Percentiles rank a stretch among this genome's conserved stretches.
Conservation (phyloP, 192 early-diverging fungal species). For the Podila minutissima region DNA sequence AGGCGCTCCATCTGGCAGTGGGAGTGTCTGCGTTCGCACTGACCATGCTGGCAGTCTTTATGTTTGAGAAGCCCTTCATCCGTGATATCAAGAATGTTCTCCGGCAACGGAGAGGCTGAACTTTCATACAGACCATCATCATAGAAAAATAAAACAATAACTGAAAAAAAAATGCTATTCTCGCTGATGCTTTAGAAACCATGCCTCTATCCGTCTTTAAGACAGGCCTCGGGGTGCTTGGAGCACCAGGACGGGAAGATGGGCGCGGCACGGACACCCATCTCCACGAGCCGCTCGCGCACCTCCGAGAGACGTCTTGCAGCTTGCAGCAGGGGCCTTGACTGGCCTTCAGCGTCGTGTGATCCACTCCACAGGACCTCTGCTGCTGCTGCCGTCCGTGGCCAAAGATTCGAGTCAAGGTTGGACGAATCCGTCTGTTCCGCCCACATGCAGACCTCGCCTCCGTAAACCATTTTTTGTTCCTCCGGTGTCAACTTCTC, state of each 20-base stretch:
- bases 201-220: slow-evolving; percentile 3
- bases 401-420: slow-evolving; percentile 77
- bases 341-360: slow-evolving; percentile 55
- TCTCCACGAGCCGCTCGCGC: slow-evolving; percentile 73
- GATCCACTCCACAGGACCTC: slow-evolving; percentile 76
- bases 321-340: slow-evolving; percentile 67
- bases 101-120: slow-evolving; percentile 11
- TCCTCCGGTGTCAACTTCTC: slow-evolving; percentile 21
- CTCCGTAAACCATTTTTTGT: slow-evolving; percentile 49
- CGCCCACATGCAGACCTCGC: slow-evolving; percentile 79
- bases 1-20: slow-evolving; percentile 62
- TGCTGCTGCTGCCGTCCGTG: slow-evolving; percentile 75
- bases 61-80: slow-evolving; percentile 32
- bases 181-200: no score
- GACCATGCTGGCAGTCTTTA: slow-evolving; percentile 3
- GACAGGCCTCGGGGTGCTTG: slow-evolving; percentile 34
- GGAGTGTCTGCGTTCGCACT: slow-evolving; percentile 49
- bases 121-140: not conserved
- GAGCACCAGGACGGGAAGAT: slow-evolving; percentile 79
- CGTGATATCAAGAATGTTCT: slow-evolving; percentile 27
- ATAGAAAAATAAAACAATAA: not conserved
- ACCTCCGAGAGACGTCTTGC: slow-evolving; percentile 72
- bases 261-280: slow-evolving; percentile 74
- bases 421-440: slow-evolving; percentile 73
- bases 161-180: not conserved